Evolutionary conservation across 306 rosid species (phyloP).

Genomic region (Lathyrus sativus): DNA sequence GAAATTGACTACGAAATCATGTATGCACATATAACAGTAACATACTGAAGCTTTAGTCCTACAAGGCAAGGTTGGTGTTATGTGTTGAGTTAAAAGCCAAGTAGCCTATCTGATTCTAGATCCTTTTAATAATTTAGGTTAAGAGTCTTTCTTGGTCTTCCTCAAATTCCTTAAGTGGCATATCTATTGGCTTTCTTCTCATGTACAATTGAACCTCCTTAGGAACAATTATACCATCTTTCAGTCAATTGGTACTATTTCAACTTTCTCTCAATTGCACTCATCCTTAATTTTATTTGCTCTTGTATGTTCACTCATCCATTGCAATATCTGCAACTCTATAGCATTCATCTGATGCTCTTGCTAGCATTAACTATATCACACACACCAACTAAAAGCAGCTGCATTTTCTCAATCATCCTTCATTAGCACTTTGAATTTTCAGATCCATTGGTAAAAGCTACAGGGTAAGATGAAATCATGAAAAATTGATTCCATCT

Average conservation of each 20-base stretch:
- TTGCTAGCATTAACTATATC: conserved; percentile 21
- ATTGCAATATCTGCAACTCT: background rate
- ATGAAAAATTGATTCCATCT: conserved; percentile 19
- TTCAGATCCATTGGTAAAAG: conserved; percentile 22
- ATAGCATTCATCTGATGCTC: conserved; percentile 9
- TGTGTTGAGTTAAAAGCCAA: background rate
- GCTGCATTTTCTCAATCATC: conserved; percentile 23
- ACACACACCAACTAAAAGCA: conserved; percentile 29
- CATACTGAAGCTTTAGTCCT: background rate
- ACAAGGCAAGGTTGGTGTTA: background rate
- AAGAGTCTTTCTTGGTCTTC: conserved; percentile 1
- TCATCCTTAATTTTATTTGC: conserved; percentile 4
- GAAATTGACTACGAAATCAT: conserved; percentile 19
- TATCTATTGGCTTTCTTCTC: conserved; percentile 3
- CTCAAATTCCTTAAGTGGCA: background rate
- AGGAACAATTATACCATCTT: conserved; percentile 9
- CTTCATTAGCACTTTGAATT: conserved; percentile 13
- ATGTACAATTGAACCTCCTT: background rate
- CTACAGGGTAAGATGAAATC: conserved; percentile 11
- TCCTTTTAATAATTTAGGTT: conserved; percentile 3
- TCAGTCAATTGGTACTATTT: background rate
- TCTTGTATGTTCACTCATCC: conserved; percentile 5
- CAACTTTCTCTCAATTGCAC: conserved; percentile 3
- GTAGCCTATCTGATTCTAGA: background rate
- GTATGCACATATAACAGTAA: background rate